These are phyloP conservation scores for Stereum hirsutum DNA, from an alignment of 1,284 basidiomycete species.

Conservation along the genomic window DNA sequence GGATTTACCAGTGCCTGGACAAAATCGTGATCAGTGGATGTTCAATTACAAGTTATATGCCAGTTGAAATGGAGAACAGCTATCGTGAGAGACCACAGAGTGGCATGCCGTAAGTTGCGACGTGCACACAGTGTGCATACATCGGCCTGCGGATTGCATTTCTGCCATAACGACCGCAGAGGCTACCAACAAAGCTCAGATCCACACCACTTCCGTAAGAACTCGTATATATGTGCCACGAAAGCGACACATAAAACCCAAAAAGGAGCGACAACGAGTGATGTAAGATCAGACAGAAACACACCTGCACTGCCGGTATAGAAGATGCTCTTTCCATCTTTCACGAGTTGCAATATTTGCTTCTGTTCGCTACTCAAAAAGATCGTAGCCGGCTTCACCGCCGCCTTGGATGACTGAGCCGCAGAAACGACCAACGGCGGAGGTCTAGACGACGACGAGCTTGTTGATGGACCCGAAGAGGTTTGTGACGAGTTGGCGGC, in stretches of 20 bases:
- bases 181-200: no score
- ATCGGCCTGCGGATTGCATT: neutral
- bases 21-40: no score
- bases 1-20: conserved; percentile 84
- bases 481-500: conserved; percentile 1
- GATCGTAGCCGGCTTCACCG: conserved; percentile 32
- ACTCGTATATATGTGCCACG: neutral
- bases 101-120: no score
- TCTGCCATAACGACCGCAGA: no score
- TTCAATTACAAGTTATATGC: no score
- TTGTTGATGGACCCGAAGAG: neutral
- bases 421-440: neutral
- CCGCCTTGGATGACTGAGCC: conserved; percentile 5
- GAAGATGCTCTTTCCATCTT: conserved; percentile 75
- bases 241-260: neutral
- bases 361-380: conserved; percentile 79
- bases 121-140: neutral
- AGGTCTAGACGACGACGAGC: neutral
- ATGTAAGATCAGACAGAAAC: conserved; percentile 26
- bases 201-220: neutral
- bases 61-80: no score
- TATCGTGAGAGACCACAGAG: no score
- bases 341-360: conserved; percentile 71
- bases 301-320: conserved; percentile 95
- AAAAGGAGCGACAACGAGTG: neutral